Percentiles rank a stretch among this genome's conserved stretches.
Conservation (phyloP, 257 asterid genomes). For the Nicotiana tabacum region DNA sequence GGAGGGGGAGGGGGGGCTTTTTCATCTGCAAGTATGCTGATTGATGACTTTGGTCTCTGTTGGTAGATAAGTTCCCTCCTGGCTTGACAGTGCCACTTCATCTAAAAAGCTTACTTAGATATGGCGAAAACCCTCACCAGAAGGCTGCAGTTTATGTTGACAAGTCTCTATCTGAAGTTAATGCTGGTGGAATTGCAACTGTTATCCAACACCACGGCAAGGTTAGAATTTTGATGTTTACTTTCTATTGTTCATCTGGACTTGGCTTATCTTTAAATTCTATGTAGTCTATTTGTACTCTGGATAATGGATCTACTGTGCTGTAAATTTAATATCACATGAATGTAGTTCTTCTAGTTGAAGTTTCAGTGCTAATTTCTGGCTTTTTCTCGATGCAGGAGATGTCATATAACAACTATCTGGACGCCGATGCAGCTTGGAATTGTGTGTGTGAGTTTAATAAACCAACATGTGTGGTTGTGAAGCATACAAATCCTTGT, state of each 20-base stretch:
- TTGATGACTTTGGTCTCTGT: conserved; percentile 9
- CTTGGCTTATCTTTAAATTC: not conserved
- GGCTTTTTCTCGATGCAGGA: conserved; percentile 48
- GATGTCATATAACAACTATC: conserved; percentile 89
- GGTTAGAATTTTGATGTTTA: conserved; percentile 30
- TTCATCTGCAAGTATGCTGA: not conserved
- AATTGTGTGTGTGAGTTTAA: conserved; percentile 89
- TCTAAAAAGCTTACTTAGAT: conserved; percentile 76
- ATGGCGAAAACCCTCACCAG: conserved; percentile 99
- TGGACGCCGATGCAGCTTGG: conserved; percentile 99
- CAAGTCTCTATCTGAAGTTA: conserved; percentile 89
- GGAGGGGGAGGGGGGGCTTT: not conserved
- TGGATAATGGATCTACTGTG: not conserved
- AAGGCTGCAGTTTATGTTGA: conserved; percentile 91
- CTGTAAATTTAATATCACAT: not conserved
- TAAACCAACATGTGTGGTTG: conserved; percentile 89
- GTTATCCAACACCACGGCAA: conserved; percentile 93
- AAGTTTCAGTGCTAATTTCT: not conserved
- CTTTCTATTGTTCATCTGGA: not conserved
- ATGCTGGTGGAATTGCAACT: conserved; percentile 93
- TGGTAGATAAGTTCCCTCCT: conserved; percentile 78
- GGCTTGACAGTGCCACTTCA: conserved; percentile 68
- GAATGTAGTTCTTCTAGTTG: not conserved
- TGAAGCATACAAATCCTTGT: conserved; percentile 97
- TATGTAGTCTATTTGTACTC: not conserved